phyloP scores from a whole-genome alignment of 176 grass and related monocot genomes.

The Panicum miliaceum region DNA sequence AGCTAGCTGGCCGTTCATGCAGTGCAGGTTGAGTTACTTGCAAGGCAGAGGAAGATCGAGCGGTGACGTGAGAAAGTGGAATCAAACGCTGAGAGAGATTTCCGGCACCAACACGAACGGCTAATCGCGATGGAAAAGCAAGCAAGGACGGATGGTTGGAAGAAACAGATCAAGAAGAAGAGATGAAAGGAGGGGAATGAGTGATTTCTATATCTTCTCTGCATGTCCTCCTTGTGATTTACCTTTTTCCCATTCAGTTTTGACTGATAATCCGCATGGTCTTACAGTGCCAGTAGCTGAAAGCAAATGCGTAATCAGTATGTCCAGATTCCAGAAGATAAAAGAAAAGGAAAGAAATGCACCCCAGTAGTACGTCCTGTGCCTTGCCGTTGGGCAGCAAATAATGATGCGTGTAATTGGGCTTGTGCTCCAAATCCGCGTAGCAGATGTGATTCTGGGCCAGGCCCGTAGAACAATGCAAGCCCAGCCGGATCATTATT shows the following conservation, averaged over 20 bases:
- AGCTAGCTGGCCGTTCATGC: conserved; percentile 33
- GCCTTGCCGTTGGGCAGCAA: background rate
- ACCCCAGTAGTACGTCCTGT: background rate
- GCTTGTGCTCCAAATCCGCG: too few species aligned
- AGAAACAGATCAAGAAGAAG: background rate
- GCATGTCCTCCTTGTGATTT: background rate
- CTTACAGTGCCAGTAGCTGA: background rate
- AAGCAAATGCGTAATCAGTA: background rate
- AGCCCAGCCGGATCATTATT: too few species aligned
- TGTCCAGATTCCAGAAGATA: background rate
- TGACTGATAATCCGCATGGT: background rate
- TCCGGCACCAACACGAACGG: conserved; percentile 18
- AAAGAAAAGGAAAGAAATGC: background rate
- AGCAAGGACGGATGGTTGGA: background rate
- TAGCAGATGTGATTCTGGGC: too few species aligned
- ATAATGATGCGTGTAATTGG: too few species aligned
- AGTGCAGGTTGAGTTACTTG: conserved; percentile 51
- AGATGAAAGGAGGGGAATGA: background rate
- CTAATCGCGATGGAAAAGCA: background rate
- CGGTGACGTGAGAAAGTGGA: conserved; percentile 21
- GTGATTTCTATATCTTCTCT: background rate
- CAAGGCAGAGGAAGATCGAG: conserved; percentile 33
- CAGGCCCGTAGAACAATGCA: too few species aligned
- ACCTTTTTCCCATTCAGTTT: background rate
- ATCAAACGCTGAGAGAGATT: background rate